Base-by-base conservation (phyloP, 768 basidiomycete species). In the Crepidotus variabilis region DNA sequence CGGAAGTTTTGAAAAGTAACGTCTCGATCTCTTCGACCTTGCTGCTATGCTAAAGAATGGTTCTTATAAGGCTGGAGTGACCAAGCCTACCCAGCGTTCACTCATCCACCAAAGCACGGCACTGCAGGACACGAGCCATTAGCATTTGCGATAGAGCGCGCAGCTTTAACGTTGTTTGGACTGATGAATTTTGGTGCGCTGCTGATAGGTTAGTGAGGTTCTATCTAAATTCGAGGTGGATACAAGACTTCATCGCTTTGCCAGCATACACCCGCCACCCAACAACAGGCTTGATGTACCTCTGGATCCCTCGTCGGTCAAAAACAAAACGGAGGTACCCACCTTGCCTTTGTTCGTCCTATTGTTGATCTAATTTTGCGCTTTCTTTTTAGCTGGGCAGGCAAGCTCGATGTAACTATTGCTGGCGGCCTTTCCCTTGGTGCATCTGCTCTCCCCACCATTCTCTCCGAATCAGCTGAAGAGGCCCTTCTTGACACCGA, bases 241-340 rank as follows among this genome's bases (percentile, higher is more conserved):
- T 18, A 36, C 5, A 32, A 11, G 23, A 47, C 33, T 43, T 34
- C 16, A 33, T 45, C 51, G 48, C 13, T 33, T 39, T 6, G 14
- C 21, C 45, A 75, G 76, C 75, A 1, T 75, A 72, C 50, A 69
- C 70, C 45, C 69, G 67, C 10, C 70, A 70, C 57, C 66, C 68
- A 18, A 50, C 60, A 45, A 55, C 57, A n/a, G 60, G 61, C 22
- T 60, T 23, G 58, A 69, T 61, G 50, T 69, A 59, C 65, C 46
- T 78, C 22, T 78, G 74, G 73, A 68, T 78, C 20, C 73, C 78
- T 46, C 75, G 73, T 21, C 68, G 77, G 35, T 76, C 77, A 9
- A 56, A 55, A 5, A 68, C 63, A 11, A 78, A 78, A 61, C 70
- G 67, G 64, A 77, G 69, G 77, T 77, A 62, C 7, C 73, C 68